phyloP scores from a whole-genome alignment of 192 early-diverging fungal genomes.

The Rhizoclosmatium globosum region DNA sequence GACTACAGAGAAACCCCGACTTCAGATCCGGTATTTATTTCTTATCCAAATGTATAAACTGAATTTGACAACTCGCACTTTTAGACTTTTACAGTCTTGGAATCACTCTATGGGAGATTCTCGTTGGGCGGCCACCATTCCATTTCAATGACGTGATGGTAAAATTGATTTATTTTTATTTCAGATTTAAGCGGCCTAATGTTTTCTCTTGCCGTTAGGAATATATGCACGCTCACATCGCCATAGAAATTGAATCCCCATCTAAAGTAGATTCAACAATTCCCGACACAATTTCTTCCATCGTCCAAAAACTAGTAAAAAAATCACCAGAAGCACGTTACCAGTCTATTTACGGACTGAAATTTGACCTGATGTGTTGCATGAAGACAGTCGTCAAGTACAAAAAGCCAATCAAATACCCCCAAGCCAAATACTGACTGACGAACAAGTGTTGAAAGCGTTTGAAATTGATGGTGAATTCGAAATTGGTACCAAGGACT shows the following conservation, averaged over 20 bases:
- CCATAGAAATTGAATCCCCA: constrained; percentile 49
- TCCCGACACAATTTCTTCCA: constrained; percentile 45
- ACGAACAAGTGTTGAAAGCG: constrained; percentile 33
- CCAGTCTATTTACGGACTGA: constrained; percentile 54
- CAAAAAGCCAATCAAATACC: constrained; percentile 12
- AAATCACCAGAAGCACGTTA: constrained; percentile 59
- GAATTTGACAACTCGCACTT: constrained; percentile 40
- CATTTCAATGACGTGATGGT: constrained; percentile 52
- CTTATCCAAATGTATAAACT: constrained; percentile 36
- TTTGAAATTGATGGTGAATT: constrained; percentile 30
- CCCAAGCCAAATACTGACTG: constrained; percentile 13
- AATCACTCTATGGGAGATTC: constrained; percentile 58
- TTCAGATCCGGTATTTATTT: constrained; percentile 49
- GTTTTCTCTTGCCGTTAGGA: constrained; percentile 28
- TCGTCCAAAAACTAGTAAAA: constrained; percentile 52
- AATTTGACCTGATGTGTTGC: constrained; percentile 44
- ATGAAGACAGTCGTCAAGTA: constrained; percentile 26
- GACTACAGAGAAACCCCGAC: constrained; percentile 50
- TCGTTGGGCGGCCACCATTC: constrained; percentile 54
- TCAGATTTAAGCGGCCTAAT: not conserved
- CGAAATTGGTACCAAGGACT: constrained; percentile 43
- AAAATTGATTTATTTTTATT: constrained; percentile 3
- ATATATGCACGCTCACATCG: constrained; percentile 59
- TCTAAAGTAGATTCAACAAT: constrained; percentile 45
- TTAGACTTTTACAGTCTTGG: constrained; percentile 61